These are phyloP conservation scores for Colletotrichum filicis DNA, from an alignment of 2,329 filamentous ascomycete species.

Conservation along the genomic window DNA sequence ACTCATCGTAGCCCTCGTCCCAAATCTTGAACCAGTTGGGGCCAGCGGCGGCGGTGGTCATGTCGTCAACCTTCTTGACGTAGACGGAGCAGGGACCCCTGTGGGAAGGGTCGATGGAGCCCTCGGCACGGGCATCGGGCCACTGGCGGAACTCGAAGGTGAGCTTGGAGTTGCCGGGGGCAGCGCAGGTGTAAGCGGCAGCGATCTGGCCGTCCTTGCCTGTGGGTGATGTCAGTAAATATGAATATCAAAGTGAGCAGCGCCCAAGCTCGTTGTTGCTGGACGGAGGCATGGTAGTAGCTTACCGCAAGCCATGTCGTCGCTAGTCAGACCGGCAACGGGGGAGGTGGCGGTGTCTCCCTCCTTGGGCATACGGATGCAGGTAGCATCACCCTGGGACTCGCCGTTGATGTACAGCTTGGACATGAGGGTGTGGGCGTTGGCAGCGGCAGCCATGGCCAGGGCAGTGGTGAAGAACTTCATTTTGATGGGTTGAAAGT, in stretches of 20 bases:
- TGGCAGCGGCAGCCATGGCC: conserved; percentile 50
- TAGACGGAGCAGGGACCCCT: conserved; percentile 80
- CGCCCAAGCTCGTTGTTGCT: conserved; percentile 31
- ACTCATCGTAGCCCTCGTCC: conserved; percentile 72
- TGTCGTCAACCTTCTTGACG: conserved; percentile 74
- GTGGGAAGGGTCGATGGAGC: conserved; percentile 69
- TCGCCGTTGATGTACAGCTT: conserved; percentile 71
- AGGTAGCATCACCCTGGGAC: conserved; percentile 77
- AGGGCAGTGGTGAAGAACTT: conserved; percentile 45
- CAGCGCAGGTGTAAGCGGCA: conserved; percentile 61
- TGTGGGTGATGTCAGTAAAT: conserved; percentile 39
- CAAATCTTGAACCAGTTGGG: conserved; percentile 84
- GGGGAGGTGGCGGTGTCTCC: conserved; percentile 65
- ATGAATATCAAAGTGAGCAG: conserved; percentile 23
- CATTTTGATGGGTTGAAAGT: conserved; percentile 46
- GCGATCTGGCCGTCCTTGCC: conserved; percentile 55
- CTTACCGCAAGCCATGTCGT: conserved; percentile 78
- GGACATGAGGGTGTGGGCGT: conserved; percentile 72
- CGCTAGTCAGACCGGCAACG: conserved; percentile 65
- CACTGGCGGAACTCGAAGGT: conserved; percentile 75
- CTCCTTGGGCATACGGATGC: conserved; percentile 73
- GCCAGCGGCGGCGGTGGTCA: conserved; percentile 64
- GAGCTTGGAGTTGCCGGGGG: conserved; percentile 63
- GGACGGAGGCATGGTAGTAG: conserved; percentile 32
- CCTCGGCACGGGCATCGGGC: conserved; percentile 64